These are phyloP conservation scores for Sphagnurus paluster DNA, from an alignment of 1,284 basidiomycete species.

Conservation along the genomic window DNA sequence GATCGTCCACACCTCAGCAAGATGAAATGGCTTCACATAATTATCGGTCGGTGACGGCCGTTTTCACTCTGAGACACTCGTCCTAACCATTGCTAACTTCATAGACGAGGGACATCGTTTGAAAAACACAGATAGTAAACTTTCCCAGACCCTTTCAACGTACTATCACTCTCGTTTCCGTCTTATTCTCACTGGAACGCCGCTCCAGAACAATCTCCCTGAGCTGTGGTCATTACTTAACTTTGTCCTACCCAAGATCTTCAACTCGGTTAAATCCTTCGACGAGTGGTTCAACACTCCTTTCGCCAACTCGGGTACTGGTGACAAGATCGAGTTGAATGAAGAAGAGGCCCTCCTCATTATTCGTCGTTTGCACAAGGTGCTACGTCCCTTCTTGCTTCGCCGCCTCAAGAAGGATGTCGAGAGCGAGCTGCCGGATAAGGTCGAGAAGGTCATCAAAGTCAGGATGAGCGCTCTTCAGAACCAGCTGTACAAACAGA, in stretches of 20 bases:
- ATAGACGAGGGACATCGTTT: conserved; percentile 97
- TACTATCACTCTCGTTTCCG: conserved; percentile 94
- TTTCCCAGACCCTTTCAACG: conserved; percentile 90
- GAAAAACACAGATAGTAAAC: conserved; percentile 98
- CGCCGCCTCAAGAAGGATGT: conserved; percentile 98
- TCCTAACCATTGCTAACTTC: background rate
- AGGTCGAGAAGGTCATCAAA: conserved; percentile 99
- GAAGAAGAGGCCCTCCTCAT: conserved; percentile 99
- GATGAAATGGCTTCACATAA: conserved; percentile 98
- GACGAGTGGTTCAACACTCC: conserved; percentile 99
- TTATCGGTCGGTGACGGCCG: conserved; percentile 78
- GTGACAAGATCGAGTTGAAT: conserved; percentile 98
- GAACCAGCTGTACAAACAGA: conserved; percentile 94
- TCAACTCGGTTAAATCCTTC: conserved; percentile 99
- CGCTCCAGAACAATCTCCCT: conserved; percentile 97
- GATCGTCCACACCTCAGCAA: conserved; percentile 89
- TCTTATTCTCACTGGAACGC: conserved; percentile 96
- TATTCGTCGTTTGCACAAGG: conserved; percentile 98
- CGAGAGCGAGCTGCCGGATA: conserved; percentile 96
- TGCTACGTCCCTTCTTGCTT: conserved; percentile 95
- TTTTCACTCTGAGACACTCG: background rate
- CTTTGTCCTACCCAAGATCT: conserved; percentile 97
- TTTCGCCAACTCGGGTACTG: conserved; percentile 95
- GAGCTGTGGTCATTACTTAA: conserved; percentile 98
- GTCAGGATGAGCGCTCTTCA: conserved; percentile 96